These are phyloP conservation scores for Xylaria sp. DNA, from an alignment of 2,329 filamentous ascomycete species.

Conservation along the genomic window DNA sequence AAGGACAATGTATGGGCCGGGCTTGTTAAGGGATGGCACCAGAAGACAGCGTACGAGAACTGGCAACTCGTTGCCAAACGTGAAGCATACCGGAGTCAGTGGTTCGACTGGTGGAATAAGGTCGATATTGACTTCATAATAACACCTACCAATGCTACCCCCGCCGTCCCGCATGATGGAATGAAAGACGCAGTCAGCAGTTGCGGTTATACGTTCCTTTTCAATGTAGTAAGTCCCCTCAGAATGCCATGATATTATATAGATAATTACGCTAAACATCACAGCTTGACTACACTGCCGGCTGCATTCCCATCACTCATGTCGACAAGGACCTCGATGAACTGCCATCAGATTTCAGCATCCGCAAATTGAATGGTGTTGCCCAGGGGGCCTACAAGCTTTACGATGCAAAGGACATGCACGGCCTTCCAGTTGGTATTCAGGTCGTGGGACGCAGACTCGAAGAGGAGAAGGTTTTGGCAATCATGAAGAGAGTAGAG, in stretches of 20 bases:
- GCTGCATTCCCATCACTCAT: constrained; percentile 85
- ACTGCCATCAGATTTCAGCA: constrained; percentile 68
- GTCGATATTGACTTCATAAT: constrained; percentile 80
- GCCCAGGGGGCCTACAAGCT: constrained; percentile 85
- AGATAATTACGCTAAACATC: constrained; percentile 13
- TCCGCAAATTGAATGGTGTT: constrained; percentile 78
- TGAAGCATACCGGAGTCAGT: constrained; percentile 79
- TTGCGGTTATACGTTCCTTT: constrained; percentile 93
- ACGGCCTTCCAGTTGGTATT: constrained; percentile 85
- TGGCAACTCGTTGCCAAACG: constrained; percentile 83
- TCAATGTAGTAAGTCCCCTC: constrained; percentile 75
- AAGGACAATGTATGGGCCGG: constrained; percentile 82
- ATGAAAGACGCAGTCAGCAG: constrained; percentile 88
- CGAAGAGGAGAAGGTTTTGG: constrained; percentile 88
- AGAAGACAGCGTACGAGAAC: constrained; percentile 79
- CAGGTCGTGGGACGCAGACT: constrained; percentile 83
- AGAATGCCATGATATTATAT: constrained; percentile 2
- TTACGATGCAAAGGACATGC: constrained; percentile 85
- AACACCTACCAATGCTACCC: constrained; percentile 88
- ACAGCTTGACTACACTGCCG: constrained; percentile 84
- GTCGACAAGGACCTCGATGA: constrained; percentile 77
- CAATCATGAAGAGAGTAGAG: constrained; percentile 82
- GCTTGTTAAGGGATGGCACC: constrained; percentile 76
- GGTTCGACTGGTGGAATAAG: constrained; percentile 87
- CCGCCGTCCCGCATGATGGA: constrained; percentile 84